Evolutionary conservation across 2,329 filamentous ascomycete genomes (phyloP).

Genomic region (Aureobasidium lini): DNA sequence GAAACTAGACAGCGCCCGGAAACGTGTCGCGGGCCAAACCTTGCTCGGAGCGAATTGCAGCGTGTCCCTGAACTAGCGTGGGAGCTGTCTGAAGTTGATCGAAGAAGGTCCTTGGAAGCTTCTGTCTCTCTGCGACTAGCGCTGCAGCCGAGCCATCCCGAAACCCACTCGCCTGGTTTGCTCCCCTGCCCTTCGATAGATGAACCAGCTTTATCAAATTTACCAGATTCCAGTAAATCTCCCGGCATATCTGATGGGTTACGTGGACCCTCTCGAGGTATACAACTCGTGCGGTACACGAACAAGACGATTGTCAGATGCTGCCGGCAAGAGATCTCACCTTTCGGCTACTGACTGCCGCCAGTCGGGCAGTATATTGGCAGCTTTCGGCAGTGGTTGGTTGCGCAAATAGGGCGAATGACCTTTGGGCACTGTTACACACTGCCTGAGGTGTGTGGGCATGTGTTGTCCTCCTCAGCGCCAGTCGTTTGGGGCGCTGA

Average conservation of each 20-base stretch:
- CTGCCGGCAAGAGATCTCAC: background rate
- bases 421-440: slow-evolving; percentile 8
- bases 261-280: slow-evolving; percentile 4
- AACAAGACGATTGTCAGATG: background rate
- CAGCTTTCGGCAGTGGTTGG: slow-evolving; percentile 7
- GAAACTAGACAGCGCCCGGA: slow-evolving; percentile 1
- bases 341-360: slow-evolving; percentile 9
- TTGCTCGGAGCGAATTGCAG: slow-evolving; percentile 1
- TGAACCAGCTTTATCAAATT: slow-evolving; percentile 1
- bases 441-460: slow-evolving; percentile 1
- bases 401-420: slow-evolving; percentile 3
- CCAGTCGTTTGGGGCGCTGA: slow-evolving; percentile 2
- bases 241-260: background rate
- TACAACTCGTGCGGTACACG: background rate
- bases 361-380: background rate
- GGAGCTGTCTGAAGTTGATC: slow-evolving; percentile 8
- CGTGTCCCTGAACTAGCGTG: slow-evolving; percentile 9
- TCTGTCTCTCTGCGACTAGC: slow-evolving; percentile 10
- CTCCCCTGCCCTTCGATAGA: slow-evolving; percentile 5
- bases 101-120: slow-evolving; percentile 14
- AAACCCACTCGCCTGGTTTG: slow-evolving; percentile 13
- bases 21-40: slow-evolving; percentile 6
- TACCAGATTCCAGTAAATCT: slow-evolving; percentile 7
- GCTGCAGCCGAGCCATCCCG: slow-evolving; percentile 9
- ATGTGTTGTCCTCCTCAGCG: slow-evolving; percentile 11